Conservation (phyloP, 805 yeast species). For the Pichia ethanolica region DNA sequence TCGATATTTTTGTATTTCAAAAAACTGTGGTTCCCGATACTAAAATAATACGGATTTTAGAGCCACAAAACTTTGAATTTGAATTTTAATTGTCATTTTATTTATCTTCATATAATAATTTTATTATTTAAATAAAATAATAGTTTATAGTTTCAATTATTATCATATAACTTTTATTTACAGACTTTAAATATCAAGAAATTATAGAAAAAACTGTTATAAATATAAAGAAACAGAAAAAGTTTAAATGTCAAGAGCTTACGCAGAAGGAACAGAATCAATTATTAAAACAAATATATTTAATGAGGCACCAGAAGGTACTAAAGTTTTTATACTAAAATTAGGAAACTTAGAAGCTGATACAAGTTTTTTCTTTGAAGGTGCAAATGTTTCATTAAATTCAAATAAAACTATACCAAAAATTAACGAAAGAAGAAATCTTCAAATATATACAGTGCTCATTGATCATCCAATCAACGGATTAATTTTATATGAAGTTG, state of each 20-base stretch:
- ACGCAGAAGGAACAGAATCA: constrained; percentile 1
- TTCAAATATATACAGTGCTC: constrained; percentile 1
- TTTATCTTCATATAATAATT: too few species aligned
- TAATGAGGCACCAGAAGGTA: constrained; percentile 1
- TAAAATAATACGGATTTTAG: too few species aligned
- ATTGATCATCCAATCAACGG: constrained; percentile 3
- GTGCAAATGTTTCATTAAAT: not conserved
- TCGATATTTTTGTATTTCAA: too few species aligned
- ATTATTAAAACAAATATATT: not conserved
- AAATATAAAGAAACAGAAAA: too few species aligned
- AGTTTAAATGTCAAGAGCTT: constrained; percentile 12
- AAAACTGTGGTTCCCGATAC: too few species aligned
- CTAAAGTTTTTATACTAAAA: constrained; percentile 1
- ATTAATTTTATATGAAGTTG: constrained; percentile 2
- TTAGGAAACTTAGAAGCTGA: constrained; percentile 2
- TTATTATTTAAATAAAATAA: too few species aligned
- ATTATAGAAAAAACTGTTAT: too few species aligned
- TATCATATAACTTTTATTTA: too few species aligned
- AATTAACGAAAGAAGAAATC: not conserved
- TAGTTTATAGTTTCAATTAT: too few species aligned
- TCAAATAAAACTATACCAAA: not conserved
- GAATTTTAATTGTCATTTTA: too few species aligned
- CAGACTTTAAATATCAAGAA: too few species aligned
- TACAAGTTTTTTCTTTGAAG: not conserved
- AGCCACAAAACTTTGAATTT: too few species aligned